Conservation (phyloP, 345 rosid species). For the Camelina neglecta region DNA sequence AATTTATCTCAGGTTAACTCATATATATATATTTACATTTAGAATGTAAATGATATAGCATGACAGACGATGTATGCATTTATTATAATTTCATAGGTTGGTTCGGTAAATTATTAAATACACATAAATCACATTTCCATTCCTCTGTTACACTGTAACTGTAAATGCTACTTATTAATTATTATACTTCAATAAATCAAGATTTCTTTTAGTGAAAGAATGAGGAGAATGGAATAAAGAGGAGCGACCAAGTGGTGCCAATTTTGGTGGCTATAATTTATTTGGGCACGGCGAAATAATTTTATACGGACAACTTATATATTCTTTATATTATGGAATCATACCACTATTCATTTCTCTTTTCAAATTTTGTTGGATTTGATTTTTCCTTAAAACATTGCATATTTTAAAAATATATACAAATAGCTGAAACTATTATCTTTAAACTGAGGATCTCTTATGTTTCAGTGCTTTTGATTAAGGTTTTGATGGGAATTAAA, state of each 20-base stretch:
- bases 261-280: slow-evolving; percentile 52
- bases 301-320: slow-evolving; percentile 16
- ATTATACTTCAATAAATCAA: background rate
- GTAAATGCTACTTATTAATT: background rate
- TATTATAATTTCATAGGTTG: background rate
- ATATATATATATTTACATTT: too few species aligned
- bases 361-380: slow-evolving; percentile 26
- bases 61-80: background rate
- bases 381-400: slow-evolving; percentile 38
- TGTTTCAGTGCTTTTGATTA: slow-evolving; percentile 6
- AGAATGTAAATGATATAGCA: slow-evolving; percentile 11
- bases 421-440: slow-evolving; percentile 13
- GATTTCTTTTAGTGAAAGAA: background rate
- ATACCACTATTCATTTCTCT: slow-evolving; percentile 34
- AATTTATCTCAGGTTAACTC: too few species aligned
- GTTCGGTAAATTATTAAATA: background rate
- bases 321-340: slow-evolving; percentile 37
- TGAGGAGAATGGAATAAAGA: slow-evolving; percentile 49
- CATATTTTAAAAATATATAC: slow-evolving; percentile 21
- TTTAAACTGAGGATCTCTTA: background rate
- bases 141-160: slow-evolving; percentile 3
- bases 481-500: background rate
- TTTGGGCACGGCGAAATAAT: slow-evolving; percentile 16
- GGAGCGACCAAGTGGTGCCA: slow-evolving; percentile 41
- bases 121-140: background rate